Conservation (phyloP, 1,284 basidiomycete genomes). For the Vanrija pseudolonga region DNA sequence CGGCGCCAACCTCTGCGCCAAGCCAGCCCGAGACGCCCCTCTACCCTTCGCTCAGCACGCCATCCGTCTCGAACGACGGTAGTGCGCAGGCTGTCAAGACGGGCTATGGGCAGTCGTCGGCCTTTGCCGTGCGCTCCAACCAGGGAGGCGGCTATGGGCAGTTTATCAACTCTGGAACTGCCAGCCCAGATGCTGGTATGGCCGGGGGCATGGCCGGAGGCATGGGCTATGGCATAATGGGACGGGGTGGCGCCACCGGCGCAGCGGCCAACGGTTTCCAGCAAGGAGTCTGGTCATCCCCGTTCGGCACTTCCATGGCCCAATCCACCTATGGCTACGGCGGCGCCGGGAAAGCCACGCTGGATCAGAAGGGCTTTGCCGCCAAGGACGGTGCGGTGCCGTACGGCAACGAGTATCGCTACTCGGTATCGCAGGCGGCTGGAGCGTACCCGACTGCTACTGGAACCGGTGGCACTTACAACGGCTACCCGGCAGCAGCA, state of each 20-base stretch:
- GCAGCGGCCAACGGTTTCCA: constrained; percentile 19
- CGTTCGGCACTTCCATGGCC: constrained; percentile 33
- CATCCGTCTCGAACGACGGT: constrained; percentile 12
- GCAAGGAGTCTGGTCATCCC: constrained; percentile 38
- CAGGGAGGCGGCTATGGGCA: constrained; percentile 20
- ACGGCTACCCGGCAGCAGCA: constrained; percentile 1
- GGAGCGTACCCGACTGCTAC: constrained; percentile 1
- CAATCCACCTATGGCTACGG: constrained; percentile 27
- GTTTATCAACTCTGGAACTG: constrained; percentile 12
- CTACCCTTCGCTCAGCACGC: constrained; percentile 42
- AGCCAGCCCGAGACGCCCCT: constrained; percentile 28
- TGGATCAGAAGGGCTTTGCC: constrained; percentile 14
- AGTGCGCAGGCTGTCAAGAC: not conserved
- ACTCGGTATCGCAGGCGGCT: not conserved
- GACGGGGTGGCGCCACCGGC: constrained; percentile 10
- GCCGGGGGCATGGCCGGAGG: constrained; percentile 13
- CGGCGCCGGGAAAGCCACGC: constrained; percentile 2
- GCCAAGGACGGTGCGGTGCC: constrained; percentile 7
- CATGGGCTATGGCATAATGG: constrained; percentile 20
- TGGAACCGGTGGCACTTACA: constrained; percentile 4
- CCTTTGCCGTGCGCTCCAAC: constrained; percentile 6
- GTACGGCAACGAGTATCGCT: not conserved
- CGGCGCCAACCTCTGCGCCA: constrained; percentile 5
- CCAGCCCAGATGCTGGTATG: constrained; percentile 9
- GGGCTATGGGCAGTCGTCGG: not conserved